Percentiles rank a stretch among this genome's conserved stretches.
phyloP scores from a whole-genome alignment of 768 basidiomycete genomes.

The Mycena floridula region DNA sequence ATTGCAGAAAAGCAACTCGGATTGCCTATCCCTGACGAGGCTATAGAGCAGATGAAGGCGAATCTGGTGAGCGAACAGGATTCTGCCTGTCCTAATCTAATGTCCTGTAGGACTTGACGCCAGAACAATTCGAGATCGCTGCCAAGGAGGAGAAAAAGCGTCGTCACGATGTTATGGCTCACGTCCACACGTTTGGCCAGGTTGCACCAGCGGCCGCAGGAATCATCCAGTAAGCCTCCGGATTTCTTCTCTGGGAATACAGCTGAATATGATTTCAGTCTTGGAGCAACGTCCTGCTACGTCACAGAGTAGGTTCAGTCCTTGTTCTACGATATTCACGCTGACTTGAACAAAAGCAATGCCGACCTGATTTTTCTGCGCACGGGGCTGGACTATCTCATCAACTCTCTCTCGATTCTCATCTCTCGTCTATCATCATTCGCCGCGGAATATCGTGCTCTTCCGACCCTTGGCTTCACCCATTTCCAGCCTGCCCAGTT shows the following conservation, averaged over 20 bases:
- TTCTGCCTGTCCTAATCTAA: constrained; percentile 3
- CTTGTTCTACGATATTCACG: background rate
- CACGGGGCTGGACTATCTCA: constrained; percentile 75
- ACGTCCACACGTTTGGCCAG: constrained; percentile 94
- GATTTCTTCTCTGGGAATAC: background rate
- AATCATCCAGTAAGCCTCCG: constrained; percentile 76
- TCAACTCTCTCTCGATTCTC: constrained; percentile 83
- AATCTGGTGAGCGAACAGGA: constrained; percentile 55
- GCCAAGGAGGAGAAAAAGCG: constrained; percentile 95
- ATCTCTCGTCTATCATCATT: constrained; percentile 86
- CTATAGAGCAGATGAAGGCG: constrained; percentile 91
- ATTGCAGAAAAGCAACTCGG: constrained; percentile 96
- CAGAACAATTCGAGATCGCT: constrained; percentile 86
- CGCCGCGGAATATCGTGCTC: constrained; percentile 76
- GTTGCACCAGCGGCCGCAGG: constrained; percentile 93
- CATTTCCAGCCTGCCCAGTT: constrained; percentile 99
- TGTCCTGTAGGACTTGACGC: constrained; percentile 61
- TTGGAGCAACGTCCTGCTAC: constrained; percentile 98
- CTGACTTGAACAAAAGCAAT: constrained; percentile 51
- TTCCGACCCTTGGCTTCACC: constrained; percentile 95
- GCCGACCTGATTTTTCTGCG: constrained; percentile 97
- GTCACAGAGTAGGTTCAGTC: constrained; percentile 80
- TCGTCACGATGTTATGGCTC: constrained; percentile 99
- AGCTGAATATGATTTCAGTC: constrained; percentile 31
- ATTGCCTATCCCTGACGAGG: constrained; percentile 80